Conservation (phyloP, 2,329 filamentous ascomycete species). For the Neofusicoccum ribis region DNA sequence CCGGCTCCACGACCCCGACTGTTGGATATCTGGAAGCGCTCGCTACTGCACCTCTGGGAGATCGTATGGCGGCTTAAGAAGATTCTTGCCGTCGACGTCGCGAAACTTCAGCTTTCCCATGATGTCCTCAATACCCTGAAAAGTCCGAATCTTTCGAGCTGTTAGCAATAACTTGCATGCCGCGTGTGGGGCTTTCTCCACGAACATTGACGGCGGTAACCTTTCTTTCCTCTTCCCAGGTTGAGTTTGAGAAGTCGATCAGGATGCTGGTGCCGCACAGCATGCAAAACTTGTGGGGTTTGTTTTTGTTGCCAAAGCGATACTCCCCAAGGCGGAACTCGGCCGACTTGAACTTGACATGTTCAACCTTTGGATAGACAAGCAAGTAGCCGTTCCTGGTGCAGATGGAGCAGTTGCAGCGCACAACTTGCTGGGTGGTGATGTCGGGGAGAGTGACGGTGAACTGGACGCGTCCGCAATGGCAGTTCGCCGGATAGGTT, state of each 20-base stretch:
- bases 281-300: constrained; percentile 31
- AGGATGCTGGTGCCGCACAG: constrained; percentile 30
- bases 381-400: constrained; percentile 50
- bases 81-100: constrained; percentile 9
- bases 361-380: constrained; percentile 31
- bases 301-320: constrained; percentile 29
- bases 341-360: constrained; percentile 30
- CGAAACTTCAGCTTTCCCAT: not conserved
- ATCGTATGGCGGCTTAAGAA: not conserved
- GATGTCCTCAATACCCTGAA: not conserved
- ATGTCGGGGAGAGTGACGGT: constrained; percentile 52
- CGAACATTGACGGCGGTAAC: not conserved
- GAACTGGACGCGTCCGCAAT: constrained; percentile 55
- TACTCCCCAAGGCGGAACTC: constrained; percentile 28
- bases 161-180: too few relatives aligned
- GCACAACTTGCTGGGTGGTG: constrained; percentile 47
- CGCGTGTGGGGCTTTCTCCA: not conserved
- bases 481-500: constrained; percentile 54
- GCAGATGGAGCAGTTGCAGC: constrained; percentile 54
- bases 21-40: too few relatives aligned
- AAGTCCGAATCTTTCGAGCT: not conserved
- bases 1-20: too few relatives aligned
- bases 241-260: not conserved
- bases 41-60: not conserved
- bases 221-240: not conserved